These are phyloP conservation scores for Aspergillus hiratsukae DNA, from an alignment of 2,329 filamentous ascomycete species.

Conservation along the genomic window DNA sequence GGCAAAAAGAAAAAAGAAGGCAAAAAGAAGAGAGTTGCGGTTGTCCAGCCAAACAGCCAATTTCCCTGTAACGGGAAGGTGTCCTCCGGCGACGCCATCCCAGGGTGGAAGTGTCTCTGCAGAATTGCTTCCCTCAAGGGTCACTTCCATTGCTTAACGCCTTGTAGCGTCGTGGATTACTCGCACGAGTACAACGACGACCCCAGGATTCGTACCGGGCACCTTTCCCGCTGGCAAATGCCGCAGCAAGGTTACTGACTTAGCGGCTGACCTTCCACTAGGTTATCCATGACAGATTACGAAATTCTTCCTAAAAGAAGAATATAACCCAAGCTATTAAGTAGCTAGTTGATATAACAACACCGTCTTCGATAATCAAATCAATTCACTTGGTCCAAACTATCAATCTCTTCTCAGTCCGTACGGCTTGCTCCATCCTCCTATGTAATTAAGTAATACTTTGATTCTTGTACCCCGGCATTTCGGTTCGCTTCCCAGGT, in stretches of 20 bases:
- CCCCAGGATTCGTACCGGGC: conserved; percentile 54
- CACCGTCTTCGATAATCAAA: not conserved
- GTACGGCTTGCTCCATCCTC: not conserved
- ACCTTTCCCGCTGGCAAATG: conserved; percentile 38
- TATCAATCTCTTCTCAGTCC: not conserved
- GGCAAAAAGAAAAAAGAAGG: conserved; percentile 22
- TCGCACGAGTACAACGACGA: conserved; percentile 51
- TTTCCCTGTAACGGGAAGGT: conserved; percentile 39
- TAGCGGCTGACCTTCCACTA: conserved; percentile 36
- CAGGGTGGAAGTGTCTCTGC: conserved; percentile 53
- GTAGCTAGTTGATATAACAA: too few species aligned
- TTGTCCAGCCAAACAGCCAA: conserved; percentile 35
- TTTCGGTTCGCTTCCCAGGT: not conserved
- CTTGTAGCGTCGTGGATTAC: conserved; percentile 52
- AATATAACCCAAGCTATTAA: not conserved
- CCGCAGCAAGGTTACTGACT: conserved; percentile 36
- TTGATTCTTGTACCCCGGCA: not conserved
- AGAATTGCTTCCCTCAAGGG: conserved; percentile 57
- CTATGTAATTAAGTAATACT: not conserved
- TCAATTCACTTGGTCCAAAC: not conserved
- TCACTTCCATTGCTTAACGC: conserved; percentile 52
- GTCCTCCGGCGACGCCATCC: conserved; percentile 53
- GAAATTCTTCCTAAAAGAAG: accelerated
- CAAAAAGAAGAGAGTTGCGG: conserved; percentile 28
- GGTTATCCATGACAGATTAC: conserved; percentile 41